Base-by-base conservation (phyloP, 108 stramenopile genomes). In the Cyclotella choctawhatcheeana region DNA sequence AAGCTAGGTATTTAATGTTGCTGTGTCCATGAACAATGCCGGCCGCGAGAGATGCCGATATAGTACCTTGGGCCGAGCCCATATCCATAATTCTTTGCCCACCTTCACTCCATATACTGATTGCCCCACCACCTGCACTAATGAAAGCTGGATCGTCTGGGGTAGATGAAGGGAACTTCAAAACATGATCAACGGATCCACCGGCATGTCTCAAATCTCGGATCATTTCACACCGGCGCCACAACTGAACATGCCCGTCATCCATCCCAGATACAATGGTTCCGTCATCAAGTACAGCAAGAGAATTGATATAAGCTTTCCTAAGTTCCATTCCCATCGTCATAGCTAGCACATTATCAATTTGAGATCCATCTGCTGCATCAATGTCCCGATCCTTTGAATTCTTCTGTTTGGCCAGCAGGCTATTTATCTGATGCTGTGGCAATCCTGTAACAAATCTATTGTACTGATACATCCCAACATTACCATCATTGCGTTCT, bases 201-300 rank as follows among this genome's bases (percentile, higher is more conserved):
- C 44, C 64, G 0, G 59, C 51, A 59, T 87, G 86, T 20, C 65
- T 67, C 5, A 73, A 5, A 48, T 87, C 86, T 6, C 55, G 22
- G 4, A 79, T 21, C 54, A 67, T 35, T 18, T 45, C 29, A 16
- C 79, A 81, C 43, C 81, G 64, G 26, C 62, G 66, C 86, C 86
- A 87, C 30, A 87, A 31, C 29, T 87, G 83, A 2, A 87, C 63
- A 33, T 87, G 86, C 2, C 86, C 86, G 64, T 87, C 81, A 27
- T 84, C 83, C 50, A 84, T 26, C 0, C 56, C 86, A 63, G 80
- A 78, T 4, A 87, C 65, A 32, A 84, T 44, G 5, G 83, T 81
- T 4, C 86, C 86, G 52, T 82, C 72, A 0, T 26, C 13, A 1
- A 84, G 70, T 2, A 84, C 81, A 22, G 81, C 86, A 12, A 87